phyloP scores from a whole-genome alignment of 768 basidiomycete genomes.

The Suillus tomentosus region DNA sequence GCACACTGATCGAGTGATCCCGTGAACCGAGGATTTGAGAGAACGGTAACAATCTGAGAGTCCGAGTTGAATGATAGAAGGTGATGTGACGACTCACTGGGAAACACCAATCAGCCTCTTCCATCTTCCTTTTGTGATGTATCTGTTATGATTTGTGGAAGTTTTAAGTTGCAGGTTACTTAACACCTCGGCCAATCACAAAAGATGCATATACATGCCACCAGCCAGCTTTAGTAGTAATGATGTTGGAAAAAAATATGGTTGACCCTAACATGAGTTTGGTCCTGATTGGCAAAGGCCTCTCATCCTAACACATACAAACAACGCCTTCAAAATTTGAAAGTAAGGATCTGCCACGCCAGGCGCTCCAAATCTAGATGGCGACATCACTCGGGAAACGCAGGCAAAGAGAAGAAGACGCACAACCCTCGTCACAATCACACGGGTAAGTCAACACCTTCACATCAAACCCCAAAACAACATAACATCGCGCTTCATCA shows the following conservation, averaged over 20 bases:
- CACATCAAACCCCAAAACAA: neutral
- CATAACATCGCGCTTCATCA: constrained; percentile 26
- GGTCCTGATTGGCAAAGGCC: neutral
- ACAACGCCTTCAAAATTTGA: constrained; percentile 2
- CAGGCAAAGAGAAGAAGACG: constrained; percentile 26
- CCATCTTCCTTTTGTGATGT: neutral
- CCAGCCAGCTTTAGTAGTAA: neutral
- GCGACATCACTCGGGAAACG: constrained; percentile 30
- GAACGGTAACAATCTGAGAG: neutral
- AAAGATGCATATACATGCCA: neutral
- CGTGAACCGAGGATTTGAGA: neutral
- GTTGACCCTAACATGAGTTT: neutral
- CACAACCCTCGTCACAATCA: constrained; percentile 10
- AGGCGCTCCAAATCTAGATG: neutral
- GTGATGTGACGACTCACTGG: neutral
- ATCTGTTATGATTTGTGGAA: neutral
- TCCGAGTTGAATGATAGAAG: neutral
- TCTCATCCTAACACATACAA: constrained; percentile 8
- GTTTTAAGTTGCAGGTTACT: neutral
- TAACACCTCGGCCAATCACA: neutral
- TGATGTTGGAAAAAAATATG: neutral
- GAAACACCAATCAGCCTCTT: neutral
- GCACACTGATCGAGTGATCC: neutral
- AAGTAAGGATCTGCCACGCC: neutral
- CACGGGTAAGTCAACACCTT: constrained; percentile 25